Evolutionary conservation across 192 early-diverging fungal species (phyloP).

Genomic region (Coemansia sp.): DNA sequence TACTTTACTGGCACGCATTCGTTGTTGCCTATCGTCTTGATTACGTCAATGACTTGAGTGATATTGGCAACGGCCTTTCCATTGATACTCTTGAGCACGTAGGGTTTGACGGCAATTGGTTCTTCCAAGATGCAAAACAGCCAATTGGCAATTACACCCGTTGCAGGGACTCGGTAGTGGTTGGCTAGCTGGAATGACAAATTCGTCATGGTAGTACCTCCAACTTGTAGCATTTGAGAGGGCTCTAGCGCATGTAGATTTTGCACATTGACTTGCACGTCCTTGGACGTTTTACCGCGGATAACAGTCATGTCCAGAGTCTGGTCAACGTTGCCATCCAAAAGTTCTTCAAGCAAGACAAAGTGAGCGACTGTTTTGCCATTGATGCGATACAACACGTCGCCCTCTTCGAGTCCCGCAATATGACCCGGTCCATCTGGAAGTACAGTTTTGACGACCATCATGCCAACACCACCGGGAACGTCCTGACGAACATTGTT

Average conservation of each 20-base stretch:
- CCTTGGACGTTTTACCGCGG: conserved; percentile 59
- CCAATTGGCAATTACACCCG: conserved; percentile 72
- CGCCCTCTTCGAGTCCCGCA: conserved; percentile 65
- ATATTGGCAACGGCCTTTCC: conserved; percentile 67
- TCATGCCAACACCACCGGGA: conserved; percentile 73
- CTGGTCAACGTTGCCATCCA: conserved; percentile 67
- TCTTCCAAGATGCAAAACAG: conserved; percentile 11
- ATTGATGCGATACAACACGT: conserved; percentile 72
- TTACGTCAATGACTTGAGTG: conserved; percentile 66
- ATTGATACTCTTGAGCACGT: conserved; percentile 67
- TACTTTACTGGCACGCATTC: conserved; percentile 24
- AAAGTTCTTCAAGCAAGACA: conserved; percentile 62
- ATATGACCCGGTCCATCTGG: conserved; percentile 71
- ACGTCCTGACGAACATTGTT: conserved; percentile 62
- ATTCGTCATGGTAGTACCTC: conserved; percentile 78
- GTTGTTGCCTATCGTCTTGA: conserved; percentile 64
- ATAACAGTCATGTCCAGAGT: conserved; percentile 59
- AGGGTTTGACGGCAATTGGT: not conserved
- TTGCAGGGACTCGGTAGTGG: conserved; percentile 67
- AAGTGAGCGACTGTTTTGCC: conserved; percentile 71
- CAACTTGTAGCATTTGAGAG: conserved; percentile 81
- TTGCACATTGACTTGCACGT: conserved; percentile 61
- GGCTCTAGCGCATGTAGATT: conserved; percentile 82
- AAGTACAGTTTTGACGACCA: conserved; percentile 64
- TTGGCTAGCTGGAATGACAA: conserved; percentile 80